phyloP scores from a whole-genome alignment of 1,284 basidiomycete species.

The Quambalaria eucalypti region DNA sequence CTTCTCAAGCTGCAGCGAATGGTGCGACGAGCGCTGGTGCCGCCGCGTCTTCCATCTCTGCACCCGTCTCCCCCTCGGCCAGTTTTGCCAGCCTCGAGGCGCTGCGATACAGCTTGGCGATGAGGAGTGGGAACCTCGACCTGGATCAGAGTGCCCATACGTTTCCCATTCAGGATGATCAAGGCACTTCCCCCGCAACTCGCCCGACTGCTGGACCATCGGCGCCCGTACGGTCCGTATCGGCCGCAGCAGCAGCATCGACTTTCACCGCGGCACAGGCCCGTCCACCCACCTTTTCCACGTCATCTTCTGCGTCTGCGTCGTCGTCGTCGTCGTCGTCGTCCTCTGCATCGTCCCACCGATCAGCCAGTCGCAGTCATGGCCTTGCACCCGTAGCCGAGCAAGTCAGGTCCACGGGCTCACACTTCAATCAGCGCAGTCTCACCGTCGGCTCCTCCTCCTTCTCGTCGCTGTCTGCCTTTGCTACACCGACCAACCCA shows the following conservation, averaged over 20 bases:
- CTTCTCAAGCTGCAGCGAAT: too few relatives aligned
- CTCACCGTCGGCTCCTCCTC: too few relatives aligned
- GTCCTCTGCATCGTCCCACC: not conserved
- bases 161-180: not conserved
- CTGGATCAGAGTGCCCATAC: not conserved
- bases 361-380: too few relatives aligned
- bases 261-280: not conserved
- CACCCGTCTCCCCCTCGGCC: not conserved
- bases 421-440: too few relatives aligned
- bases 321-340: not conserved
- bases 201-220: not conserved
- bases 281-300: too few relatives aligned
- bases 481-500: too few relatives aligned
- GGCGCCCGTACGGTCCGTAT: not conserved
- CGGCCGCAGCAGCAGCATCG: not conserved
- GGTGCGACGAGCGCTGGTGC: too few relatives aligned
- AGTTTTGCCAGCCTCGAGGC: conserved; percentile 1
- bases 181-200: not conserved
- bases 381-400: too few relatives aligned
- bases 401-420: too few relatives aligned
- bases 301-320: too few relatives aligned
- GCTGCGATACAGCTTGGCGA: not conserved
- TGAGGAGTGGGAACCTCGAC: not conserved
- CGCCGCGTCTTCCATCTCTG: not conserved
- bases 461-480: too few relatives aligned